Base-by-base conservation (phyloP, 257 asterid species). In the Prunella vulgaris region DNA sequence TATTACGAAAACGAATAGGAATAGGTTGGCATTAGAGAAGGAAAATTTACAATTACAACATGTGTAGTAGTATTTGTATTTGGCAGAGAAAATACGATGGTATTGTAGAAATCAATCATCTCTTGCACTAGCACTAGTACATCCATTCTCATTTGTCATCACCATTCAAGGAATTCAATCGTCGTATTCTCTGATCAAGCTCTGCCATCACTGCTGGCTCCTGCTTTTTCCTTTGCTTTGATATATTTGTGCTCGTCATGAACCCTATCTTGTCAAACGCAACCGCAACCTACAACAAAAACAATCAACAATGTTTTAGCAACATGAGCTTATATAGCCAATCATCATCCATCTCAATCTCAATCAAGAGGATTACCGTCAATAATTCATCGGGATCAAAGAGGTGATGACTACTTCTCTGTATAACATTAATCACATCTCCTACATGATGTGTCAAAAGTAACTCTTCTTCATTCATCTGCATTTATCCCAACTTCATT, bases 161-260 rank as follows among this genome's bases (percentile, higher is more conserved):
- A 8, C 65, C 80, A 22, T 66, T 74, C 48, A 66, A 3, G 21
- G 95, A 82, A 77, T 83, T 86, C 67, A 93, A 79, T 38, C 98
- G 83, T 68, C 86, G 80, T 68, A 81, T 64, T 83, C 98, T 88
- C 78, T 93, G 88, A 61, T 90, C 96, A 28, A 93, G 97, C 84
- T 88, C 98, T 18, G 97, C 98, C 96, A 88, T 87, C 27, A 93
- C 98, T 1, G 96, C 98, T 9, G 97, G 88, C 81, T 86, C 98
- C 80, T 93, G 98, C 77, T 90, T 93, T 73, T 93, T 93, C 90
- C 97, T 77, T 71, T 93, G 93, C 83, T 87, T 93, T 22, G 95
- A 85, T 77, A 93, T 84, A 62, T 74, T 85, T 20, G 88, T 85
- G 15, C 92, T 85, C 13, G 90, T 81, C 97, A 90, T 88, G 40